Evolutionary conservation across 352 stramenopile species (phyloP), one percentile per base, ranked within the genome.

Genomic region (Phytophthora capsici): DNA sequence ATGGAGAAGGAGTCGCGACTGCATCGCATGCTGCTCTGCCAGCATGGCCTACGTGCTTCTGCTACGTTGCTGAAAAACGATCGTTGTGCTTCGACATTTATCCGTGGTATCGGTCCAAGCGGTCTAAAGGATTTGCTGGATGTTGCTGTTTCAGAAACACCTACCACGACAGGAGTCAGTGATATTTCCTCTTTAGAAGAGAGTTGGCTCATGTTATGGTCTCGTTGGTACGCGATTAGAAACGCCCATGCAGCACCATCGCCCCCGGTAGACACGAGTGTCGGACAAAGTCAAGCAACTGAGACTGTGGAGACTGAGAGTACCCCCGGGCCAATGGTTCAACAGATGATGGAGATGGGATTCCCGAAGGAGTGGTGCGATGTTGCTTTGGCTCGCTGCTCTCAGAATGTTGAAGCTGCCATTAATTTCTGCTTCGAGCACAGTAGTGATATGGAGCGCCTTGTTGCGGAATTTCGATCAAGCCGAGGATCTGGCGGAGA

Each of bases 361-460:
- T 97, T 97, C 49, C 89, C 91, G 9, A 94, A 94, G 54, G 90
- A 97, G 56, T 97, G 90, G 91, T 97, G 91, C 66, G 89, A 97
- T 57, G 86, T 96, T 23, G 90, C 91, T 28, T 68, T 97, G 38
- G 75, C 84, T 54, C 75, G 87, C 22, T 97, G 89, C 58, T 88
- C 88, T 34, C 88, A 95, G 25, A 96, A 96, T 58, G 88, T 97
- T 22, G 91, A 97, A 66, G 84, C 86, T 46, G 91, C 91, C 17
- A 96, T 97, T 52, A 97, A 96, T 60, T 97, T 96, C 66, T 97
- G 91, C 59, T 97, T 97, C 53, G 91, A 97, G 63, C 91, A 97
- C 69, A 95, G 88, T 41, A 89, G 80, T 50, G 91, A 97, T 40
- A 97, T 97, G 91, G 88, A 96, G 44, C 85, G 86, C 30, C 72